Evolutionary conservation across 306 rosid genomes (phyloP).

Genomic region (Inga laurina): DNA sequence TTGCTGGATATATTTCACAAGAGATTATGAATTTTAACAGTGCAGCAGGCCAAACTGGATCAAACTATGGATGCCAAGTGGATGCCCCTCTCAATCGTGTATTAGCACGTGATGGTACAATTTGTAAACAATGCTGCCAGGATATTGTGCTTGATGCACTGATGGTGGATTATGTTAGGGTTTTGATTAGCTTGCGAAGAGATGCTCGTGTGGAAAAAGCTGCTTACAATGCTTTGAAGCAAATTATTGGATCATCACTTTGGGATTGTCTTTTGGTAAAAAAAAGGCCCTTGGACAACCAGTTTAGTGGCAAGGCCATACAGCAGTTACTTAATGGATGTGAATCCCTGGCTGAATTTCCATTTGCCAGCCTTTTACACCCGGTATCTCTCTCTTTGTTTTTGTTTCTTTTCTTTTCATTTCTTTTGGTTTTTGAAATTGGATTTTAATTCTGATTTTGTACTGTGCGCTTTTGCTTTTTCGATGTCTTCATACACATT

Average conservation of each 20-base stretch:
- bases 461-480: slow-evolving; percentile 25
- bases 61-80: slow-evolving; percentile 53
- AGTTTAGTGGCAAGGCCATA: slow-evolving; percentile 41
- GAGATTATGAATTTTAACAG: slow-evolving; percentile 61
- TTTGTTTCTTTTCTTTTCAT: not conserved
- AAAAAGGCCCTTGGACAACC: slow-evolving; percentile 38
- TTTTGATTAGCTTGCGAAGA: slow-evolving; percentile 77
- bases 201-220: slow-evolving; percentile 69
- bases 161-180: slow-evolving; percentile 87
- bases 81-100: slow-evolving; percentile 70
- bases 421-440: not conserved
- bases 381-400: slow-evolving; percentile 49
- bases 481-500: not conserved
- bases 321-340: slow-evolving; percentile 61
- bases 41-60: slow-evolving; percentile 64
- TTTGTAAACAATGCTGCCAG: slow-evolving; percentile 86
- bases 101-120: slow-evolving; percentile 63
- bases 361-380: slow-evolving; percentile 80
- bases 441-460: slow-evolving; percentile 29
- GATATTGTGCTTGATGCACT: slow-evolving; percentile 70
- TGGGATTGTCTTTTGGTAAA: slow-evolving; percentile 55
- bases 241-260: slow-evolving; percentile 56
- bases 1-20: slow-evolving; percentile 58
- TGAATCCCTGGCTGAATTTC: slow-evolving; percentile 93
- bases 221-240: slow-evolving; percentile 70